These are phyloP conservation scores for Grammothele lineata DNA, from an alignment of 768 basidiomycete species.

Conservation along the genomic window DNA sequence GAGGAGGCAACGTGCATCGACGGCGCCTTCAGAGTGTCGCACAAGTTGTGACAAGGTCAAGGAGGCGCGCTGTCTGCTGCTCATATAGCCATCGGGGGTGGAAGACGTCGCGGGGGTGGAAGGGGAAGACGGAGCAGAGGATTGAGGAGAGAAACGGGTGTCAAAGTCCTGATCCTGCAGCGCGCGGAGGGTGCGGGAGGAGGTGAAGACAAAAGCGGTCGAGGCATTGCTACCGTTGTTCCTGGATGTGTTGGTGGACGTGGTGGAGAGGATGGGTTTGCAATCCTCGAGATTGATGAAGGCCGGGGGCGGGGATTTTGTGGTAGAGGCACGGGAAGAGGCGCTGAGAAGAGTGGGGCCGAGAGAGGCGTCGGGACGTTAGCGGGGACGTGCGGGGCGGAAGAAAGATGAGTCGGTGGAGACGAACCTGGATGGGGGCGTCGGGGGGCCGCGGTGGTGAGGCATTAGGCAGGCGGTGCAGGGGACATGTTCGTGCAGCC, in stretches of 20 bases:
- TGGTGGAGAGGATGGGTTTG: conserved; percentile 17
- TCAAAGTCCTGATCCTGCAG: conserved; percentile 11
- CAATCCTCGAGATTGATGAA: conserved; percentile 25
- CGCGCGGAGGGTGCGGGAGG: conserved; percentile 23
- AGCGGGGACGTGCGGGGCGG: neutral
- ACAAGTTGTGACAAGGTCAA: conserved; percentile 21
- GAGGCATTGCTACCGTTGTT: conserved; percentile 7
- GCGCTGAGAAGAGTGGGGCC: neutral
- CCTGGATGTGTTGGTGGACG: conserved; percentile 14
- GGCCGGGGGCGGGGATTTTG: conserved; percentile 19
- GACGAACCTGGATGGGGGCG: conserved; percentile 1
- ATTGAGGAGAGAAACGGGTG: neutral
- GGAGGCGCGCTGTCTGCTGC: conserved; percentile 2
- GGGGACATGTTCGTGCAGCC: conserved; percentile 7
- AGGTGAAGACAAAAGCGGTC: conserved; percentile 28
- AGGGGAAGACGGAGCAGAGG: conserved; percentile 7
- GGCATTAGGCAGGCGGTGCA: conserved; percentile 2
- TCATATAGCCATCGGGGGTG: neutral
- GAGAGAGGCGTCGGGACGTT: neutral
- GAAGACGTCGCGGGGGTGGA: conserved; percentile 8
- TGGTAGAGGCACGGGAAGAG: neutral
- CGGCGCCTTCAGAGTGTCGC: conserved; percentile 21
- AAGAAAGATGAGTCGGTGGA: neutral
- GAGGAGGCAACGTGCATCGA: conserved; percentile 24
- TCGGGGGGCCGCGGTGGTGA: neutral